Percentiles rank a stretch among this genome's conserved stretches.
Conservation (phyloP, 495 filamentous ascomycete genomes). For the Amorphotheca resinae region DNA sequence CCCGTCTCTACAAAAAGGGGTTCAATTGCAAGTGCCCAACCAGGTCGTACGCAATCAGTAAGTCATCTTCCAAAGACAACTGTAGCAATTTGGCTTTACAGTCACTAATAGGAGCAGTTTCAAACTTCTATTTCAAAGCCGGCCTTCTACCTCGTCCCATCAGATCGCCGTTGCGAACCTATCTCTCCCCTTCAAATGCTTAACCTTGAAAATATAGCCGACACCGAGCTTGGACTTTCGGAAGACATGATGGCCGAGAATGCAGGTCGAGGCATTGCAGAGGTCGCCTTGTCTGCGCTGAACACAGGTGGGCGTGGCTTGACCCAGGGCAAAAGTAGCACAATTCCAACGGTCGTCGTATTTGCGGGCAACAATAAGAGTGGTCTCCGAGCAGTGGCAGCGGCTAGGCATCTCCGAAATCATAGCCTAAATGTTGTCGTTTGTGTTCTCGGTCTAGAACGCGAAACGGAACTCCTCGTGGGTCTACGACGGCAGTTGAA, state of each 20-base stretch:
- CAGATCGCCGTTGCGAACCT: constrained; percentile 62
- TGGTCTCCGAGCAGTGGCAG: constrained; percentile 72
- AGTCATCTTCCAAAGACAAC: background rate
- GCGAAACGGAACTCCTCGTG: constrained; percentile 59
- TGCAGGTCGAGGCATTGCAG: constrained; percentile 74
- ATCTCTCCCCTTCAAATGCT: constrained; percentile 78
- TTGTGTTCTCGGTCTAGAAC: constrained; percentile 70
- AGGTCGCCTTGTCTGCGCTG: constrained; percentile 57
- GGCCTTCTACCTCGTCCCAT: constrained; percentile 38
- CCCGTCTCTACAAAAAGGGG: constrained; percentile 52
- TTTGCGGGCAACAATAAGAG: constrained; percentile 81
- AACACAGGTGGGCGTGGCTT: constrained; percentile 36
- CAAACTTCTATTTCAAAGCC: constrained; percentile 13
- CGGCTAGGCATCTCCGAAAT: constrained; percentile 74
- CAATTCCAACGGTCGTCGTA: constrained; percentile 58
- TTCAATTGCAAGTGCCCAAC: constrained; percentile 21
- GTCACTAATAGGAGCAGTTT: constrained; percentile 4
- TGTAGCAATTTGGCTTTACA: background rate
- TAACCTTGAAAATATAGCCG: constrained; percentile 78
- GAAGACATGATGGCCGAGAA: constrained; percentile 89
- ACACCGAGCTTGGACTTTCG: constrained; percentile 69
- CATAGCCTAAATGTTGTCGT: constrained; percentile 67
- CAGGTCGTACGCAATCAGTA: constrained; percentile 14
- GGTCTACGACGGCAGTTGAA: constrained; percentile 62
- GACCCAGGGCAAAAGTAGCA: constrained; percentile 26